Evolutionary conservation across 345 rosid genomes (phyloP).

Genomic region (Leavenworthia alabamica): DNA sequence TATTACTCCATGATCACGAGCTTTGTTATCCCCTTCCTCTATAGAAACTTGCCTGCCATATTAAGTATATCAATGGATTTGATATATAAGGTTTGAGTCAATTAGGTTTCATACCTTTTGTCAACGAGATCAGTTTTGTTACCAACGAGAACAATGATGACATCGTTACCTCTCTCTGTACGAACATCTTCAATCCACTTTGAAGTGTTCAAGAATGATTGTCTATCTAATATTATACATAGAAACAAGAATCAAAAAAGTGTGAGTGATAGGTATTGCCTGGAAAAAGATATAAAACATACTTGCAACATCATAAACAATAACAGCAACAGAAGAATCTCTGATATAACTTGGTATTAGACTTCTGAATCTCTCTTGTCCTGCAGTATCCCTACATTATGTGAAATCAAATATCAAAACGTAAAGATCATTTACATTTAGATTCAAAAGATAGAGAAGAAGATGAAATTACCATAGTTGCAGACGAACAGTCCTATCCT

Average conservation of each 20-base stretch:
- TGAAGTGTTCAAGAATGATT: slow-evolving; percentile 77
- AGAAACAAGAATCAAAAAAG: not conserved
- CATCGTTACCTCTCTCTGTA: slow-evolving; percentile 80
- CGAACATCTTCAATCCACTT: slow-evolving; percentile 97
- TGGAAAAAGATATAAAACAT: slow-evolving; percentile 35
- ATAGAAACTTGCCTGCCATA: slow-evolving; percentile 81
- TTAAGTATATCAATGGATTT: not conserved
- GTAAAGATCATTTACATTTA: not conserved
- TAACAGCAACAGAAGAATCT: slow-evolving; percentile 94
- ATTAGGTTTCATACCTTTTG: slow-evolving; percentile 46
- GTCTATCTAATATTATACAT: slow-evolving; percentile 65
- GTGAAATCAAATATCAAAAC: slow-evolving; percentile 2
- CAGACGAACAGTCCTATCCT: slow-evolving; percentile 84
- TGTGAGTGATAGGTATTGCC: not conserved
- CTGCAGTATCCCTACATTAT: slow-evolving; percentile 82
- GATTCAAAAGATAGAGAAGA: not conserved
- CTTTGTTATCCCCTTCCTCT: slow-evolving; percentile 88
- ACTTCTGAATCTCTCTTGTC: slow-evolving; percentile 94
- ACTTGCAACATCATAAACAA: slow-evolving; percentile 92
- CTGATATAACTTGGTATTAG: slow-evolving; percentile 90
- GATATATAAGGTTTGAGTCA: not conserved
- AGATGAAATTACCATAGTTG: slow-evolving; percentile 63
- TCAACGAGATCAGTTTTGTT: slow-evolving; percentile 91
- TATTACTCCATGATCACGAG: slow-evolving; percentile 78
- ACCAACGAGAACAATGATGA: slow-evolving; percentile 81